Evolutionary conservation across 2,329 filamentous ascomycete species (phyloP).

Genomic region (Verticillium tricorpus): DNA sequence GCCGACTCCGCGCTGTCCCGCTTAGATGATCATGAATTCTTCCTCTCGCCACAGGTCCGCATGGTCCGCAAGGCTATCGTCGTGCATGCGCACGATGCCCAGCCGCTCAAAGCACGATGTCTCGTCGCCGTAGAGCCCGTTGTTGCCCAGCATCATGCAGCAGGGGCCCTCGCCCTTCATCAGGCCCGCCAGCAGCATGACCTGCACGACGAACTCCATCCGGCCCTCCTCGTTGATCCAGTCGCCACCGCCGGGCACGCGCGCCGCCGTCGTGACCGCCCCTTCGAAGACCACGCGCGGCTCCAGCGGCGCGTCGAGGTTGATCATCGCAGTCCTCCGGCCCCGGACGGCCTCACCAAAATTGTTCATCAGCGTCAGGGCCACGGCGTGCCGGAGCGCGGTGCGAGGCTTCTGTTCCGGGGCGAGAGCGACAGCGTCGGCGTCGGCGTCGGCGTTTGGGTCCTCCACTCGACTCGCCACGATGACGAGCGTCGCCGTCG

Average conservation of each 20-base stretch:
- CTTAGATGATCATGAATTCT: neutral
- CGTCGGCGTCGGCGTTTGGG: neutral
- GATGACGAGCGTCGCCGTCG: neutral
- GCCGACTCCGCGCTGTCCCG: too few species aligned
- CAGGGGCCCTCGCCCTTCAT: neutral
- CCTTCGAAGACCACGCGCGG: neutral
- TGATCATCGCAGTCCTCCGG: neutral
- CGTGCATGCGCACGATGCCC: neutral
- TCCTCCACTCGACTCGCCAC: neutral
- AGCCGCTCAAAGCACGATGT: neutral
- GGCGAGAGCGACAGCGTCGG: neutral
- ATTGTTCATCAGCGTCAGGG: neutral
- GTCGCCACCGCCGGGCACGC: neutral
- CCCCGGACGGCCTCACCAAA: neutral
- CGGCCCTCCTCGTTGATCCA: neutral
- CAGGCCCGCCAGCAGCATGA: neutral
- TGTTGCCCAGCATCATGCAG: neutral
- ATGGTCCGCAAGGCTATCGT: neutral
- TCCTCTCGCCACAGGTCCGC: neutral
- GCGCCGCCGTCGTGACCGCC: neutral
- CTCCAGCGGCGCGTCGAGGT: neutral
- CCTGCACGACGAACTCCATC: neutral
- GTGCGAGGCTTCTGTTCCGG: neutral
- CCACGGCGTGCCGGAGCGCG: neutral
- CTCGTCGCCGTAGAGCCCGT: neutral